phyloP scores from a whole-genome alignment of 129 eudicot species.

The Kitagawia praeruptora region DNA sequence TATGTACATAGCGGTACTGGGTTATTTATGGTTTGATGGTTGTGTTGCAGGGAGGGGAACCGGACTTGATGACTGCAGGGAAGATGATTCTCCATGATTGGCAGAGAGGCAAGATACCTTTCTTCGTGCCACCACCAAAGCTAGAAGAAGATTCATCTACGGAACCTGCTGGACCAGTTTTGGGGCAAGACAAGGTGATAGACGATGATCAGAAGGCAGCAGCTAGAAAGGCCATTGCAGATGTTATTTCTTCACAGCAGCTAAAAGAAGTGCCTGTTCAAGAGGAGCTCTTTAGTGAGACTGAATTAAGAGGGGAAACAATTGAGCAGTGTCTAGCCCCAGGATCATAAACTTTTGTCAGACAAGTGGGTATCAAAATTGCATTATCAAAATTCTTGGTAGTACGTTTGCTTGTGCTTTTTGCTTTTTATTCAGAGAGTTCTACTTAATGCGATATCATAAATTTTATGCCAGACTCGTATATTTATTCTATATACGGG shows the following conservation, averaged over 20 bases:
- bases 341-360: neutral
- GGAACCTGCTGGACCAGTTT: conserved; percentile 15
- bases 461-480: neutral
- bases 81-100: conserved; percentile 96
- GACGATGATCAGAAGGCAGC: conserved; percentile 31
- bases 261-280: conserved; percentile 9
- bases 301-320: conserved; percentile 10
- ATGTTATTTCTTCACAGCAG: conserved; percentile 8
- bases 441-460: neutral
- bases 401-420: neutral
- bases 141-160: conserved; percentile 37
- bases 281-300: conserved; percentile 9
- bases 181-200: conserved; percentile 23
- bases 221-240: conserved; percentile 12
- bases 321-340: neutral
- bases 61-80: conserved; percentile 86
- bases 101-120: conserved; percentile 98
- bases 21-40: neutral
- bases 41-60: conserved; percentile 79
- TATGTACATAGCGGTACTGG: neutral
- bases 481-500: no score
- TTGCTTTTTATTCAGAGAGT: neutral
- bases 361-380: neutral
- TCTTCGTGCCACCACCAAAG: conserved; percentile 85
- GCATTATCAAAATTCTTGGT: neutral